These are phyloP conservation scores for Spinacia oleracea DNA, from an alignment of 179 eudicot genomes.

Conservation along the genomic window DNA sequence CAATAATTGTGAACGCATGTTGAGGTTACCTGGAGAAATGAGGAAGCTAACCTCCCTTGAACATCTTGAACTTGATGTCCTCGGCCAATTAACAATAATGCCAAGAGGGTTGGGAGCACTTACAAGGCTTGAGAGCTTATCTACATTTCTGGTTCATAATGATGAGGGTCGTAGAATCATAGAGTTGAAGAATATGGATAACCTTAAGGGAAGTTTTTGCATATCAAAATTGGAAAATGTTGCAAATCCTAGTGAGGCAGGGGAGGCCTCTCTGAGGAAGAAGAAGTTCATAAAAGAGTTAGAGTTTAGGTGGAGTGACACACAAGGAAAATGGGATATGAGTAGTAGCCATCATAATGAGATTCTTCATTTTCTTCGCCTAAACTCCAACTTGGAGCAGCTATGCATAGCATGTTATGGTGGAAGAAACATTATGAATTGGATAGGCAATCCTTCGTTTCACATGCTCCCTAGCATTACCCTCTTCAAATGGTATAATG, in stretches of 20 bases:
- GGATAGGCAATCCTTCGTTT: conserved; percentile 11
- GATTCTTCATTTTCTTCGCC: neutral
- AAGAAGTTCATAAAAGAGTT: conserved; percentile 12
- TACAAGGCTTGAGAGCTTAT: conserved; percentile 14
- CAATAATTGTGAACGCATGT: conserved; percentile 9
- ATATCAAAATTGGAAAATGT: conserved; percentile 18
- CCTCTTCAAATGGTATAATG: conserved; percentile 15
- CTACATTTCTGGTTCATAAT: conserved; percentile 14
- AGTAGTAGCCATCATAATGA: neutral
- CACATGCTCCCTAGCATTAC: conserved; percentile 10
- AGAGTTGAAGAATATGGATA: conserved; percentile 19
- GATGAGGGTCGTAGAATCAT: conserved; percentile 8
- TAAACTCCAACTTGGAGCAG: neutral
- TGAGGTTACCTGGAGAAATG: conserved; percentile 9
- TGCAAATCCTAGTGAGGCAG: neutral
- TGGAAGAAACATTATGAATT: conserved; percentile 5
- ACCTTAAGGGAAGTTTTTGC: conserved; percentile 18
- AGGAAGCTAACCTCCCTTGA: conserved; percentile 9
- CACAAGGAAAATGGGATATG: neutral
- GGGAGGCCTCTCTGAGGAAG: neutral
- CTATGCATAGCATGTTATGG: conserved; percentile 14
- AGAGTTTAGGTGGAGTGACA: conserved; percentile 21
- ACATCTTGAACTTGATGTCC: conserved; percentile 24
- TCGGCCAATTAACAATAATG: conserved; percentile 9
- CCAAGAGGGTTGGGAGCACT: conserved; percentile 22